phyloP scores from a whole-genome alignment of 164 flowering plant genomes.

The Sextonia rubra region DNA sequence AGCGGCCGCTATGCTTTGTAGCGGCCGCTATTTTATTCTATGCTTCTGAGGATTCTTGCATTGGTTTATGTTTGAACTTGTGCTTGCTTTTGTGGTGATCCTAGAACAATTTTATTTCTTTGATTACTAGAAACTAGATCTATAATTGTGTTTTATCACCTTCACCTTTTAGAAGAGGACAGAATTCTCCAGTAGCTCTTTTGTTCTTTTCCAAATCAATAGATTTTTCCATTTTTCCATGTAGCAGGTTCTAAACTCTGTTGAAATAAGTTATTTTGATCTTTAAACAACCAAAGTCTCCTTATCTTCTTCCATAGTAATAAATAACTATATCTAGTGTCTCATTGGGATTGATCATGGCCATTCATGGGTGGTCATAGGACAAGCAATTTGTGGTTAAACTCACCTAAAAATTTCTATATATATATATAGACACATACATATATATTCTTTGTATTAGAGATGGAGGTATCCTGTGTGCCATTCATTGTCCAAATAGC shows the following conservation, averaged over 20 bases:
- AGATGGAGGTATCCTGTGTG: too few species aligned
- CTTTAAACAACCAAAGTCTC: background rate
- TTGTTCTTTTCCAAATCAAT: background rate
- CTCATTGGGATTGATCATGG: too few species aligned
- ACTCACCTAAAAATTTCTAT: too few species aligned
- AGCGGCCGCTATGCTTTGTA: too few species aligned
- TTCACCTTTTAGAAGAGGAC: background rate
- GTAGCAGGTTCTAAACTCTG: too few species aligned
- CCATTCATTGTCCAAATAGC: too few species aligned
- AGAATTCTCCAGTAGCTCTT: background rate
- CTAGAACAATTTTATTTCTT: background rate
- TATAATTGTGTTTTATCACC: background rate
- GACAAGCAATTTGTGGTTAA: too few species aligned
- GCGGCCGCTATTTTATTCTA: too few species aligned
- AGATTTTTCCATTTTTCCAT: background rate
- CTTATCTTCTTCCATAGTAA: background rate
- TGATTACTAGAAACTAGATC: background rate
- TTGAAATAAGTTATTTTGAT: too few species aligned
- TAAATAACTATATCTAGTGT: background rate
- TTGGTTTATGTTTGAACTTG: background rate
- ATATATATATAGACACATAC: too few species aligned
- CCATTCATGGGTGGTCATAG: too few species aligned
- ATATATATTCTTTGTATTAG: too few species aligned
- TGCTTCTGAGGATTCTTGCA: background rate
- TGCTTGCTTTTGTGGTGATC: background rate